Base-by-base conservation (phyloP, 805 yeast species). In the Komagataella kurtzmanii region DNA sequence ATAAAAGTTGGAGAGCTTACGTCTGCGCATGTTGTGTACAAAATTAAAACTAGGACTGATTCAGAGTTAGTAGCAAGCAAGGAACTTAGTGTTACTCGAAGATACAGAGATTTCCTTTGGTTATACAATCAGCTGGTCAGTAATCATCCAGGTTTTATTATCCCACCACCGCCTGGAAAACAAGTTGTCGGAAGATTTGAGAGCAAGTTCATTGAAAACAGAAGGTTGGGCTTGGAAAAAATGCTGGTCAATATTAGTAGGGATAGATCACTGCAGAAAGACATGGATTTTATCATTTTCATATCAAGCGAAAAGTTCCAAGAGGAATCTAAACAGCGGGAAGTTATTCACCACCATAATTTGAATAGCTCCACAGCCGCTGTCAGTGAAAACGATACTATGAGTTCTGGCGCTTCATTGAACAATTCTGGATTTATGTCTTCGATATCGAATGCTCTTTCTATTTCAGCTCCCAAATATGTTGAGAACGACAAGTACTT, bases 131-230 rank as follows among this genome's bases (percentile, higher is more conserved):
- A 90, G 58, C 70, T 93, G 23, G 86, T 85, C 60, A 77, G 79
- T 59, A 87, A 84, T 58, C 89, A 93, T 61, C 95, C 96, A 43
- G 99, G 99, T 0, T 74, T 76, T 53, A 82, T 93, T 44, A 81
- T 93, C 21, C 98, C 99, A 1, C 96, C 98, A 1, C 97, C 98
- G 3, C 90, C 97, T 0, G 95, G 87, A 54, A 95, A 93, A 65
- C 96, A 95, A 55, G 85, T 85, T 6, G 83, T 90, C 52, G 97
- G 98, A 3, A 76, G 97, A 55, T 89, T 93, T 66, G 88, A 88
- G 59, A 88, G 88, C 57, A 89, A 83, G 58, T 90, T 93, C 59
- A 81, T 93, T 50, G 97, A 93, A 65, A 80, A 80, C 56, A 77
- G 98, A 65, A 73, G 97, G 53, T 71, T 83, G 21, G 87, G 91